Percentiles rank a stretch among this genome's conserved stretches.
These are phyloP conservation scores for Arctostaphylos glauca DNA, from an alignment of 148 eudicot genomes.

Conservation along the genomic window DNA sequence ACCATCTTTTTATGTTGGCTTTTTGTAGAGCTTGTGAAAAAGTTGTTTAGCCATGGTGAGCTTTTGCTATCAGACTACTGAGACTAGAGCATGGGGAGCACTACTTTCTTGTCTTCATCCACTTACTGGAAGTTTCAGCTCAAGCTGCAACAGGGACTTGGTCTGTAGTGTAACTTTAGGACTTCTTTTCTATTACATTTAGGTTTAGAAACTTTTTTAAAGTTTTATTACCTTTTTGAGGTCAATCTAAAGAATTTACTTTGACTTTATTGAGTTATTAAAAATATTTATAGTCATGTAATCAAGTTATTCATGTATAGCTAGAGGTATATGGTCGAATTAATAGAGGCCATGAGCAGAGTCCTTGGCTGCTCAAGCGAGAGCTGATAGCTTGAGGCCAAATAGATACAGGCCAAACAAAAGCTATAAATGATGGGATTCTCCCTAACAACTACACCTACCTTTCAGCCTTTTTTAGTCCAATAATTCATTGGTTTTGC, in stretches of 20 bases:
- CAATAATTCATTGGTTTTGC: background rate
- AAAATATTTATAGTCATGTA: no score
- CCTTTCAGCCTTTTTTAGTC: background rate
- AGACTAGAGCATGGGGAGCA: background rate
- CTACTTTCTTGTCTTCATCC: background rate
- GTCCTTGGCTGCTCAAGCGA: constrained; percentile 2
- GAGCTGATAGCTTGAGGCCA: background rate
- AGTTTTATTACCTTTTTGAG: no score
- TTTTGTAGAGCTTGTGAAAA: background rate
- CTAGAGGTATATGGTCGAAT: no score
- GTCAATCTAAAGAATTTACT: no score
- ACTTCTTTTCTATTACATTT: no score
- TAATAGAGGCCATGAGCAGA: background rate
- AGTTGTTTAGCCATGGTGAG: background rate
- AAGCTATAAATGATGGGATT: background rate
- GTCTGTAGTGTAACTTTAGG: no score
- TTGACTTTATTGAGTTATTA: no score
- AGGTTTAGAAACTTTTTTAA: no score
- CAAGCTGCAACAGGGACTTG: no score
- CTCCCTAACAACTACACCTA: background rate
- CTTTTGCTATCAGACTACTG: background rate
- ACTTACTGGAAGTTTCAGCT: background rate
- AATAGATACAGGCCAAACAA: background rate
- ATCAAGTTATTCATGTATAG: no score
- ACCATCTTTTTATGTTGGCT: background rate